Conservation (phyloP, 2,329 filamentous ascomycete genomes). For the Sphaerulina vaccinii region DNA sequence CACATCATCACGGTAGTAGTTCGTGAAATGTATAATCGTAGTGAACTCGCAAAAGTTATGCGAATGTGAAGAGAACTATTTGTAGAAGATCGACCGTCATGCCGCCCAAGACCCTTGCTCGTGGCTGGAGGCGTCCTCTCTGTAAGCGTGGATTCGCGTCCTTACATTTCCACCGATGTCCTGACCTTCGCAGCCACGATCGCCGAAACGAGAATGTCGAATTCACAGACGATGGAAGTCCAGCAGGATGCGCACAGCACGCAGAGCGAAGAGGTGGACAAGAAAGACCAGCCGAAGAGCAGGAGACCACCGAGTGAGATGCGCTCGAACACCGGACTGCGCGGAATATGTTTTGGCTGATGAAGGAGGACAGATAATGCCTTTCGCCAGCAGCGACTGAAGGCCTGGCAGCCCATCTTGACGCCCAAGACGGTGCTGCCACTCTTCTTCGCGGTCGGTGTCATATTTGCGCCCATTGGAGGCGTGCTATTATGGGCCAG, state of each 20-base stretch:
- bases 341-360: slow-evolving; percentile 19
- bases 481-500: slow-evolving; percentile 84
- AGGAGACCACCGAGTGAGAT: slow-evolving; percentile 80
- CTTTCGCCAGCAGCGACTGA: slow-evolving; percentile 92
- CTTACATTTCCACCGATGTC: too few relatives aligned
- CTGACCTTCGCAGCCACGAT: slow-evolving; percentile 3
- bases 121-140: too few relatives aligned
- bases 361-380: slow-evolving; percentile 69
- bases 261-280: slow-evolving; percentile 41
- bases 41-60: too few relatives aligned
- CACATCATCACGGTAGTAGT: too few relatives aligned
- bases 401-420: slow-evolving; percentile 97
- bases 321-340: background rate
- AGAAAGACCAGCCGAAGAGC: slow-evolving; percentile 84
- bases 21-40: too few relatives aligned
- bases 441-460: slow-evolving; percentile 84
- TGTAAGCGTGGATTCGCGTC: too few relatives aligned
- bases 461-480: slow-evolving; percentile 92
- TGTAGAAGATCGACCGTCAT: too few relatives aligned
- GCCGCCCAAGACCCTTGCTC: too few relatives aligned
- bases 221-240: slow-evolving; percentile 45
- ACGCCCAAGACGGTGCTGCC: slow-evolving; percentile 92
- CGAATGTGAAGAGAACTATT: too few relatives aligned
- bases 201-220: slow-evolving; percentile 41
- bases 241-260: slow-evolving; percentile 42